Conservation (phyloP, 768 basidiomycete genomes). For the Lactifluus pinguis region DNA sequence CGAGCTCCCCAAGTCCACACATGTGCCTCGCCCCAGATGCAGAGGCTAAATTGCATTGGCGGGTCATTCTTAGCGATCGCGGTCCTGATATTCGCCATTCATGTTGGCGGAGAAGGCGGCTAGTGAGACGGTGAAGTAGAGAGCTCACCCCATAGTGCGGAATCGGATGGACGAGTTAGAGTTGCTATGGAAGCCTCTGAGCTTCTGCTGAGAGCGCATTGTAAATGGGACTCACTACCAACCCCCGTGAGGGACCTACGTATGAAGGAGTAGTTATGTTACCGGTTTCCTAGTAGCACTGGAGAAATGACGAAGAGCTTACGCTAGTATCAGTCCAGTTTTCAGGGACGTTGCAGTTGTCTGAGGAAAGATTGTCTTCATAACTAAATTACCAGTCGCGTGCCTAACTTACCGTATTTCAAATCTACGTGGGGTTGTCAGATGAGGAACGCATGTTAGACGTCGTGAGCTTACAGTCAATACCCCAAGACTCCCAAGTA, state of each 20-base stretch:
- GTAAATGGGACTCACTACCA: slow-evolving; percentile 37
- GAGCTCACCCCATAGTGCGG: slow-evolving; percentile 43
- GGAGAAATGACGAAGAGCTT: slow-evolving; percentile 7
- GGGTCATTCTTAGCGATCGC: slow-evolving; percentile 37
- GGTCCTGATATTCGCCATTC: slow-evolving; percentile 25
- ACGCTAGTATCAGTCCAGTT: slow-evolving; percentile 41
- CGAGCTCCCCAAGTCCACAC: slow-evolving; percentile 53
- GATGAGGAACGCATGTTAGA: not conserved
- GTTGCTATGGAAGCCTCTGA: slow-evolving; percentile 28
- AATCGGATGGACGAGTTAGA: slow-evolving; percentile 52
- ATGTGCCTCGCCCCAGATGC: slow-evolving; percentile 46
- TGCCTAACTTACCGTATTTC: slow-evolving; percentile 38
- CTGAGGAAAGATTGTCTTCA: slow-evolving; percentile 21
- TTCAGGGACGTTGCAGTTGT: slow-evolving; percentile 45
- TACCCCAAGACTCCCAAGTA: slow-evolving; percentile 45
- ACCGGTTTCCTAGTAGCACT: not conserved
- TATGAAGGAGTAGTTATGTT: not conserved
- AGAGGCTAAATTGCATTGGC: slow-evolving; percentile 42
- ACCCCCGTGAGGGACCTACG: slow-evolving; percentile 32
- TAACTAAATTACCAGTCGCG: not conserved
- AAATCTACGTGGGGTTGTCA: slow-evolving; percentile 21
- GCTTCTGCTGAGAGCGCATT: not conserved
- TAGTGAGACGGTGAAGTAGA: not conserved
- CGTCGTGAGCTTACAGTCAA: slow-evolving; percentile 32
- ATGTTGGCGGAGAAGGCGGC: not conserved